Conservation (phyloP, 2,329 filamentous ascomycete species). For the Calonectria hawksworthii region DNA sequence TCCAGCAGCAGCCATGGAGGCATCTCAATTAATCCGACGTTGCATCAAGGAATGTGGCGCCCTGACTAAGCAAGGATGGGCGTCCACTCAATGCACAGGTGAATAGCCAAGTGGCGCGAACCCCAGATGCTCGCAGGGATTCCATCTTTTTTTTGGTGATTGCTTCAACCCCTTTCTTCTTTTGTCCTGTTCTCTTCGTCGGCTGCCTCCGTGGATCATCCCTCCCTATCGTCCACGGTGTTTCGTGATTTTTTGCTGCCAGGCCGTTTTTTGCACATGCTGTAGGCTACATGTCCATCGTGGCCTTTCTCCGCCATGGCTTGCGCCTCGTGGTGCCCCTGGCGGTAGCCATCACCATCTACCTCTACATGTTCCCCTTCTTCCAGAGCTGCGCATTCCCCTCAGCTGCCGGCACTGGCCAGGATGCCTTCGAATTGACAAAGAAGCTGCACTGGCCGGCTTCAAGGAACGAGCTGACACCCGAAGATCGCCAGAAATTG, state of each 20-base stretch:
- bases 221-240: conserved; percentile 17
- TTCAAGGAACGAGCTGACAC: conserved; percentile 36
- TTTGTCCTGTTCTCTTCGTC: conserved; percentile 21
- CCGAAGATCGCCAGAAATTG: conserved; percentile 44
- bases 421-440: conserved; percentile 52
- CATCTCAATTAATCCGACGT: background rate
- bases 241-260: conserved; percentile 3
- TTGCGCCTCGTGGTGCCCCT: conserved; percentile 70
- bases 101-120: conserved; percentile 3
- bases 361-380: conserved; percentile 90
- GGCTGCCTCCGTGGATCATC: conserved; percentile 21
- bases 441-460: conserved; percentile 60
- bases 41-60: conserved; percentile 16
- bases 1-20: background rate
- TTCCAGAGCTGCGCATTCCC: conserved; percentile 88
- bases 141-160: conserved; percentile 24
- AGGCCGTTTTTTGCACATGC: conserved; percentile 50
- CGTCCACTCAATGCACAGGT: background rate
- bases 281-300: conserved; percentile 65
- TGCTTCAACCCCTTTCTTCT: conserved; percentile 27
- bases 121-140: background rate
- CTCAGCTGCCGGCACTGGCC: conserved; percentile 55
- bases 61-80: conserved; percentile 19
- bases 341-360: conserved; percentile 78
- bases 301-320: conserved; percentile 68